Evolutionary conservation across 352 stramenopile species (phyloP).

Genomic region (Thraustochytrium striatum): DNA sequence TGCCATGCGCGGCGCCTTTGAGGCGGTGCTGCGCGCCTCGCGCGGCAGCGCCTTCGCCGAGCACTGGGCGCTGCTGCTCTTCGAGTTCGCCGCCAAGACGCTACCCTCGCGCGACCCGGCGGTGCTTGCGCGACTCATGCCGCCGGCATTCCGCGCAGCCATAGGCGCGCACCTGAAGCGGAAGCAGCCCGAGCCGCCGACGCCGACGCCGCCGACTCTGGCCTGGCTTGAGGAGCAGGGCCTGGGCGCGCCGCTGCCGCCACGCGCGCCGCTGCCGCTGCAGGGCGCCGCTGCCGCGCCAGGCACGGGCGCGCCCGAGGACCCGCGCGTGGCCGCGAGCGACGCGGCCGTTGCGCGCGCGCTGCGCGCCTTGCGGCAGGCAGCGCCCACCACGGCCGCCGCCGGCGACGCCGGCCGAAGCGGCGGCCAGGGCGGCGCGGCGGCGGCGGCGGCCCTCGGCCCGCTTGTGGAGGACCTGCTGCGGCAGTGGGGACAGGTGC

Average conservation of each 20-base stretch:
- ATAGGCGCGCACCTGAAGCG: too few relatives aligned
- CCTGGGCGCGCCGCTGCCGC: neutral
- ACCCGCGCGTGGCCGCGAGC: neutral
- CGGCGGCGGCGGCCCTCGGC: neutral
- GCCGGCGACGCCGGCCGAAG: neutral
- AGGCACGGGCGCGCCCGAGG: neutral
- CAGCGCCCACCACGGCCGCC: neutral
- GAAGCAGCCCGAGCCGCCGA: neutral
- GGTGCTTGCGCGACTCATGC: too few relatives aligned
- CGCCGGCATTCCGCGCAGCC: too few relatives aligned
- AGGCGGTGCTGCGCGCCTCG: too few relatives aligned
- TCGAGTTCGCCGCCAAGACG: too few relatives aligned
- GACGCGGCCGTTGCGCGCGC: too few relatives aligned
- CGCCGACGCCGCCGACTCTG: neutral
- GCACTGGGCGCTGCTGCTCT: too few relatives aligned
- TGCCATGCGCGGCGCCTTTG: too few relatives aligned
- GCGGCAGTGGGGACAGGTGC: neutral
- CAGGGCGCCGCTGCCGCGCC: too few relatives aligned
- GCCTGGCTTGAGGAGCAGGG: neutral
- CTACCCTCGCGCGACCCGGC: too few relatives aligned
- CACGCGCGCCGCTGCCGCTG: neutral
- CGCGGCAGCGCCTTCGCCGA: too few relatives aligned
- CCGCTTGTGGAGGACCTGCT: neutral
- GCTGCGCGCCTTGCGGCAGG: neutral
- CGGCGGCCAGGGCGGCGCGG: neutral